These are phyloP conservation scores for Steccherinum ochraceum DNA, from an alignment of 768 basidiomycete species.

Conservation along the genomic window DNA sequence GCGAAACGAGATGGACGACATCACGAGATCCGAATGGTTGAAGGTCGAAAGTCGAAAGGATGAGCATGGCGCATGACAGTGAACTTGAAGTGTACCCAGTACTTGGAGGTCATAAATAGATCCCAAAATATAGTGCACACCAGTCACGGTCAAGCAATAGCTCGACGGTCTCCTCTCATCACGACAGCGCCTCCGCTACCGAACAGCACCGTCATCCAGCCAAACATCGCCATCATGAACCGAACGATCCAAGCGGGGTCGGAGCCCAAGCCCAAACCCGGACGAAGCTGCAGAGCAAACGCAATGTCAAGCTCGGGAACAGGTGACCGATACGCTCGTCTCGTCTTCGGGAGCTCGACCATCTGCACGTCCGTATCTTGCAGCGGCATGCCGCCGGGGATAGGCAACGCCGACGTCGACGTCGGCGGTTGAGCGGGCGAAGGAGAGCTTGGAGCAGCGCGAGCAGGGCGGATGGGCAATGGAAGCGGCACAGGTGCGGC, in stretches of 20 bases:
- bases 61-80: too few species aligned
- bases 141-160: constrained; percentile 3
- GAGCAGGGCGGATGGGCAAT: constrained; percentile 1
- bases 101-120: too few species aligned
- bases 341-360: constrained; percentile 6
- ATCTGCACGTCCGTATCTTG: constrained; percentile 13
- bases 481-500: neutral
- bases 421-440: constrained; percentile 8
- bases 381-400: constrained; percentile 18
- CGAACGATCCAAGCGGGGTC: constrained; percentile 77
- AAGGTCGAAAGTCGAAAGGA: too few species aligned
- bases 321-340: constrained; percentile 18
- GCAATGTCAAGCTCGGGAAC: constrained; percentile 50
- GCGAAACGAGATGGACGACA: too few species aligned
- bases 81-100: too few species aligned
- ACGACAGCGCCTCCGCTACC: constrained; percentile 9
- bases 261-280: constrained; percentile 62
- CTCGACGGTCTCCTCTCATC: neutral
- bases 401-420: constrained; percentile 3
- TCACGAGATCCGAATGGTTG: too few species aligned
- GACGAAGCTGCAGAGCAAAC: constrained; percentile 72
- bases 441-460: constrained; percentile 10
- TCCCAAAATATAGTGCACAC: too few species aligned
- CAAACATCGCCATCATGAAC: constrained; percentile 75
- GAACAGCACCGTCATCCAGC: constrained; percentile 63